Conservation (phyloP, 2,329 filamentous ascomycete genomes). For the Colletotrichum salicis region DNA sequence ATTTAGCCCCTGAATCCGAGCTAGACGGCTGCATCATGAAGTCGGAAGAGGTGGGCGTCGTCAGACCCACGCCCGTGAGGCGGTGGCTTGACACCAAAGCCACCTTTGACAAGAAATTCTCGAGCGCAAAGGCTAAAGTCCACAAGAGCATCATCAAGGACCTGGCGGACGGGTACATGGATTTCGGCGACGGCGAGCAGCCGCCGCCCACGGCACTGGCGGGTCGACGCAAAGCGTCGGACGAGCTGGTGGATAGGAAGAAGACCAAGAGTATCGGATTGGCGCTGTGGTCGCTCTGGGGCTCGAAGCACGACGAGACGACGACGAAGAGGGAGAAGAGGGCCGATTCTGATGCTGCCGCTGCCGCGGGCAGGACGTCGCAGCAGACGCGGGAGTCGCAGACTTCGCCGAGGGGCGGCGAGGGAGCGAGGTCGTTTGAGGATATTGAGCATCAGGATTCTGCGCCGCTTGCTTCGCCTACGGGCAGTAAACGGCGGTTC, state of each 20-base stretch:
- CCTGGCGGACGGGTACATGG: constrained; percentile 75
- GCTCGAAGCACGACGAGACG: constrained; percentile 85
- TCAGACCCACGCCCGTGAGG: constrained; percentile 81
- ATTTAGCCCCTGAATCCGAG: constrained; percentile 71
- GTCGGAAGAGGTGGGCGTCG: constrained; percentile 75
- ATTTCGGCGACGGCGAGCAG: constrained; percentile 75
- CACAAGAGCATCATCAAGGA: constrained; percentile 80
- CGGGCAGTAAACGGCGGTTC: constrained; percentile 54
- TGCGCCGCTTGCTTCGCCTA: constrained; percentile 45
- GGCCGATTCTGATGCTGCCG: constrained; percentile 48
- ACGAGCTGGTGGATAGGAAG: constrained; percentile 61
- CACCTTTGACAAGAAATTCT: constrained; percentile 79
- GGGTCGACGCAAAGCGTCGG: constrained; percentile 68
- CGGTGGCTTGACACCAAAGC: constrained; percentile 84
- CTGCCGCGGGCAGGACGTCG: constrained; percentile 37
- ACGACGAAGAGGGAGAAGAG: constrained; percentile 71
- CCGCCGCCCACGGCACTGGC: constrained; percentile 88
- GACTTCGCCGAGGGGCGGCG: constrained; percentile 48
- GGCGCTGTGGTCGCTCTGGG: constrained; percentile 87
- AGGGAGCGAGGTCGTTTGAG: constrained; percentile 53
- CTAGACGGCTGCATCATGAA: constrained; percentile 74
- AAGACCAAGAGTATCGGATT: constrained; percentile 78
- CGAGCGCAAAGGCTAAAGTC: constrained; percentile 74
- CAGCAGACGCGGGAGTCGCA: constrained; percentile 40
- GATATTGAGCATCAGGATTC: constrained; percentile 54